These are phyloP conservation scores for Ceratocystiopsis brevicomis DNA, from an alignment of 2,329 filamentous ascomycete genomes.

Conservation along the genomic window DNA sequence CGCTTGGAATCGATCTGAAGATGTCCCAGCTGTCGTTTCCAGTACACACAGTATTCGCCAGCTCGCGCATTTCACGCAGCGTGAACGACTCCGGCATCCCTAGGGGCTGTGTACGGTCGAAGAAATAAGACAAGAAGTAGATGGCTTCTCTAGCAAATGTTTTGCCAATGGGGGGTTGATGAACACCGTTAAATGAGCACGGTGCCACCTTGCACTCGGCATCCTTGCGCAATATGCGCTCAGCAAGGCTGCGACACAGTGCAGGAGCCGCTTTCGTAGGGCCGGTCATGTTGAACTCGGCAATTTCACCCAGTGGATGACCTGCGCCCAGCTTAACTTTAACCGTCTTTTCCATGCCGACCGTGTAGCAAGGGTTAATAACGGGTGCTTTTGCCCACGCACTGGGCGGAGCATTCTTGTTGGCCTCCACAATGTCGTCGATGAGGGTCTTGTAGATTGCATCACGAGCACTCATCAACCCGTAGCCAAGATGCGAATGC, in stretches of 20 bases:
- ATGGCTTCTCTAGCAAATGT: slow-evolving; percentile 84
- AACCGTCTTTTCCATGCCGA: slow-evolving; percentile 57
- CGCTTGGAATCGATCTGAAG: slow-evolving; percentile 58
- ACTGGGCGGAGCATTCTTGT: slow-evolving; percentile 35
- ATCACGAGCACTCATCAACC: slow-evolving; percentile 84
- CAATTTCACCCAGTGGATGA: slow-evolving; percentile 43
- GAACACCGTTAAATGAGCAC: slow-evolving; percentile 96
- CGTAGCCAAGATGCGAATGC: slow-evolving; percentile 93
- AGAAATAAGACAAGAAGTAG: slow-evolving; percentile 97
- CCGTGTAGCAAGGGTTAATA: slow-evolving; percentile 69
- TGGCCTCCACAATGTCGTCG: slow-evolving; percentile 47
- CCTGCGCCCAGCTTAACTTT: slow-evolving; percentile 49
- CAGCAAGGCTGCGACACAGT: slow-evolving; percentile 76
- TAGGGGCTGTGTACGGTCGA: slow-evolving; percentile 78
- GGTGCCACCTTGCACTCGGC: slow-evolving; percentile 62
- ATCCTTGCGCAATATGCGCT: slow-evolving; percentile 82
- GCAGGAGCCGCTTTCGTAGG: slow-evolving; percentile 56
- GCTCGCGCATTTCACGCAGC: slow-evolving; percentile 69
- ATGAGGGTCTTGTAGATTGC: slow-evolving; percentile 63
- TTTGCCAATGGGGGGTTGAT: slow-evolving; percentile 81
- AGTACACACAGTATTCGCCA: slow-evolving; percentile 68
- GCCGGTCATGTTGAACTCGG: slow-evolving; percentile 74
- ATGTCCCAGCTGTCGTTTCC: slow-evolving; percentile 62
- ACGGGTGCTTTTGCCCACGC: slow-evolving; percentile 55
- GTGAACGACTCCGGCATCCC: slow-evolving; percentile 99